Evolutionary conservation across 441 rosid species (phyloP), one percentile per base, ranked within the genome.

Genomic region (Eutrema salsugineum): DNA sequence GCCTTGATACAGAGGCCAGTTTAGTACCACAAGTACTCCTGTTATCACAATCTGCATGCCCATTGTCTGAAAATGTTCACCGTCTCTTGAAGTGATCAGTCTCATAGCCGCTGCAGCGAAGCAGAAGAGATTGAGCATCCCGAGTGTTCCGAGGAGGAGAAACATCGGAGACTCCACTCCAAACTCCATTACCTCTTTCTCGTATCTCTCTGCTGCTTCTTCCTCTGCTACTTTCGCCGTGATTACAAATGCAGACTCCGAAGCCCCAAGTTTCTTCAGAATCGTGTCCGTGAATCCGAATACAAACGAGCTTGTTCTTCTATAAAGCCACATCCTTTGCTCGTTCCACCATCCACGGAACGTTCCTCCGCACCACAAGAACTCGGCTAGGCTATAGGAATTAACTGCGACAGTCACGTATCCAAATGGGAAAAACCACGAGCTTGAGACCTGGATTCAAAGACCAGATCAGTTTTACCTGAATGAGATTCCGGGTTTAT

Each of bases 161-260:
- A 90, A 73, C 91, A 85, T 87, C 1, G 92, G 86, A 32, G 95
- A 86, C 6, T 84, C 63, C n/a, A 66, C 82, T 79, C 93, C 92
- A 5, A 93, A 86, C 50, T 93, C 95, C 82, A 90, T 85, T 3
- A 70, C 76, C 82, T 88, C 93, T 55, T 83, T 59, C 46, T 80
- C 33, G 53, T 90, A 86, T 54, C 97, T 76, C 19, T 61, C 28
- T 5, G 71, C 61, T 8, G 79, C 91, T 33, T 86, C 93, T 48
- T 82, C 86, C 38, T 90, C 91, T 0, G 87, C 71, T 5, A 85
- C 91, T 79, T 93, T 88, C 1, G 87, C 53, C 22, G 91, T 83
- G 87, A 90, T 81, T 44, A 77, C 84, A 39, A 93, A 92, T 3
- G 71, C 79, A 14, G 83, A 57, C 28, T 86, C 84, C 0, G 83